Evolutionary conservation across 768 basidiomycete genomes (phyloP).

Genomic region (Tulasnella calospora): DNA sequence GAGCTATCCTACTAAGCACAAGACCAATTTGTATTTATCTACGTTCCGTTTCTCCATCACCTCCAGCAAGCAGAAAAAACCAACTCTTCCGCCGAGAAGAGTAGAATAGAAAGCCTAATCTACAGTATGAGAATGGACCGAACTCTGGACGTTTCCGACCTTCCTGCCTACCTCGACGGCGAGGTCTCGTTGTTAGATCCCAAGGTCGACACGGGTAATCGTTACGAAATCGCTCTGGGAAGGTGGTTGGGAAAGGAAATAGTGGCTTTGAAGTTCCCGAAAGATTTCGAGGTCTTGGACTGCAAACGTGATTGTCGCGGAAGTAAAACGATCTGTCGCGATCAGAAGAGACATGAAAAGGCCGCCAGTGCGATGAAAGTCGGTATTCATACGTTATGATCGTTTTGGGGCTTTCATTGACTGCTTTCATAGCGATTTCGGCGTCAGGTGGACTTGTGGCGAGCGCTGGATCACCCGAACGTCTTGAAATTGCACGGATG

Average conservation of each 20-base stretch:
- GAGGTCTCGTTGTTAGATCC: neutral
- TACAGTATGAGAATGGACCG: neutral
- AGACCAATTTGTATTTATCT: neutral
- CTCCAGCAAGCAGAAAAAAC: neutral
- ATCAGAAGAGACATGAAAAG: neutral
- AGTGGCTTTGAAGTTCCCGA: neutral
- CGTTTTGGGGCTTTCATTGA: neutral
- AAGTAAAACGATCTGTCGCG: neutral
- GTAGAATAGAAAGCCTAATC: neutral
- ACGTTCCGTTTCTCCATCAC: neutral
- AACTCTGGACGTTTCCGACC: neutral
- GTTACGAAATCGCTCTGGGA: neutral
- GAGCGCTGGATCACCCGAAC: neutral
- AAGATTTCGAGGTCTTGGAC: neutral
- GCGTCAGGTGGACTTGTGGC: neutral
- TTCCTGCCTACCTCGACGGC: neutral
- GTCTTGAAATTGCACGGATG: neutral
- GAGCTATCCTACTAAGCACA: neutral
- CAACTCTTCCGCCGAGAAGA: neutral
- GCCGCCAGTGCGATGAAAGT: neutral
- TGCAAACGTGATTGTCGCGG: neutral
- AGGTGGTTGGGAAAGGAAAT: neutral
- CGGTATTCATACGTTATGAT: neutral
- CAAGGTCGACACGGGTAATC: neutral
- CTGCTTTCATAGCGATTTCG: neutral